Evolutionary conservation across 495 filamentous ascomycete species (phyloP).

Genomic region (Paragyromitra xinjiangensis): DNA sequence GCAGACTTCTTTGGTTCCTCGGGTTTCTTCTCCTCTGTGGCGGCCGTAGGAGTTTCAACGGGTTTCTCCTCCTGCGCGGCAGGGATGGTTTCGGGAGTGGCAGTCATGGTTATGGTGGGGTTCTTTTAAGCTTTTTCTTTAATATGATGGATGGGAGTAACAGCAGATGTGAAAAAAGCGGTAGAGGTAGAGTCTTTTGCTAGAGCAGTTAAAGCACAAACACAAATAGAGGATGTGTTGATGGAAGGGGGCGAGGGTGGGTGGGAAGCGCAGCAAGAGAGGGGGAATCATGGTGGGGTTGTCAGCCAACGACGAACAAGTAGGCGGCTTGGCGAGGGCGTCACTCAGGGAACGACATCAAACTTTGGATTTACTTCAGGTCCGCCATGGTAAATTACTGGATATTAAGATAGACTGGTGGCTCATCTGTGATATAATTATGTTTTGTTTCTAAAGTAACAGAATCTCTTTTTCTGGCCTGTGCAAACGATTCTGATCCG

Average conservation of each 20-base stretch:
- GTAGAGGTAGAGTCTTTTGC: constrained; percentile 11
- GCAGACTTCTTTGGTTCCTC: constrained; percentile 42
- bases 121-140: constrained; percentile 9
- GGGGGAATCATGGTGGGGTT: constrained; percentile 50
- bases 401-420: not conserved
- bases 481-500: not conserved
- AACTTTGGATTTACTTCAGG: constrained; percentile 1
- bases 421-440: not conserved
- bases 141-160: not conserved
- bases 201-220: constrained; percentile 29
- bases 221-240: constrained; percentile 33
- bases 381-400: not conserved
- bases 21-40: constrained; percentile 38
- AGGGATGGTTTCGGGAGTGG: constrained; percentile 44
- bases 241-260: constrained; percentile 48
- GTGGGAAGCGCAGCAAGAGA: constrained; percentile 37
- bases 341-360: not conserved
- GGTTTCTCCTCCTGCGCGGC: constrained; percentile 50
- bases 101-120: constrained; percentile 38
- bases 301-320: constrained; percentile 38
- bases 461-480: not conserved
- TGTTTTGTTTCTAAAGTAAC: not conserved
- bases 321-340: constrained; percentile 33
- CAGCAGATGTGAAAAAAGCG: not conserved
- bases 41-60: constrained; percentile 39